Base-by-base conservation (phyloP, 2,329 filamentous ascomycete species). In the Cadophora luteo-olivacea region DNA sequence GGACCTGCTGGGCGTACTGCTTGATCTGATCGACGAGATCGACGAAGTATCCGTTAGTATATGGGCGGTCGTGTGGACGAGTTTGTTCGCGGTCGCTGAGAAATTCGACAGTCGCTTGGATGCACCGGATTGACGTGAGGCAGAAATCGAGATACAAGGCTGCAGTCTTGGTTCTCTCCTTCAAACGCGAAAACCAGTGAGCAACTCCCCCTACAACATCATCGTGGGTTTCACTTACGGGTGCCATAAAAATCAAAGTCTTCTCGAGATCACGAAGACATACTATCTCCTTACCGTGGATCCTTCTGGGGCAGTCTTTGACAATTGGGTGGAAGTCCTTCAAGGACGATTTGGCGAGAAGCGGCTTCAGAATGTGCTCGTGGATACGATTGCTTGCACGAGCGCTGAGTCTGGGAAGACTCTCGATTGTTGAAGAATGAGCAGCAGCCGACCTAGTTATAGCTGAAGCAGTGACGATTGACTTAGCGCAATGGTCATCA, bases 31-130 rank as follows among this genome's bases (percentile, higher is more conserved):
- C 93, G 80, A 97, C 91, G 70, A 98, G 89, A 83, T 98, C 95
- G 82, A 97, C 91, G 80, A 97, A 97, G 82, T 98, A 98, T 79
- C 93, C 93, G 86, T 92, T 93, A 86, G 91, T 96, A 85, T 97
- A 98, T 74, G 94, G 93, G 76, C 92, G 90, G 81, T 98, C 95
- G 81, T 88, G 85, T 69, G 92, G 91, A 79, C 93, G 89, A 74
- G 91, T 90, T 82, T 95, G 92, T 80, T 98, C 94, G 79, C 89
- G 89, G 79, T 97, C 93, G 84, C 88, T 91, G 73, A 97, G 86
- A 81, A 91, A 91, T 81, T 93, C 90, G 80, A 97, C 92, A 69
- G 93, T 96, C 72, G 93, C 91, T 84, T 97, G 92, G 79, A 97
- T 90, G 82, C 94, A 96, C 80, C 89, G 90, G 79, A 97, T 93